phyloP scores from a whole-genome alignment of 345 rosid genomes.

The Fremontodendron californicum region DNA sequence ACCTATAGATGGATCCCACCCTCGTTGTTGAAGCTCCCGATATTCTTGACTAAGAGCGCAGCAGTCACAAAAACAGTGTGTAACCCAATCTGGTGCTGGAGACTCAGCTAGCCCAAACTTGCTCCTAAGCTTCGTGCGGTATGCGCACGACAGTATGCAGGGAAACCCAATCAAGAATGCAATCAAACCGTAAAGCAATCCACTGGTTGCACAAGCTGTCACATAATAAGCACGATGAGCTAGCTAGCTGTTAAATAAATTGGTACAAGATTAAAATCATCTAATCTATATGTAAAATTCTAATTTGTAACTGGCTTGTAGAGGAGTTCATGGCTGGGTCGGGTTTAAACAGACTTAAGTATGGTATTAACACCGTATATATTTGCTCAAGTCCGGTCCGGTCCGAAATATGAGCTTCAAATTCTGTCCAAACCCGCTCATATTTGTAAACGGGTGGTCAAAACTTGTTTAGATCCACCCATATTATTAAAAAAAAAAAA shows the following conservation, averaged over 20 bases:
- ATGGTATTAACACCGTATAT: too few species aligned
- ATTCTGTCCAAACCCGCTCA: too few species aligned
- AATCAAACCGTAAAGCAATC: slow-evolving; percentile 42
- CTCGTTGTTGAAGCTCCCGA: slow-evolving; percentile 58
- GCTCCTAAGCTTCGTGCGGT: slow-evolving; percentile 51
- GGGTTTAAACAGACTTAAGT: too few species aligned
- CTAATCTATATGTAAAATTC: too few species aligned
- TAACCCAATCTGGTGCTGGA: slow-evolving; percentile 58
- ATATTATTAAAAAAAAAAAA: too few species aligned
- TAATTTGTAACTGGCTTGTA: too few species aligned
- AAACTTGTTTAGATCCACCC: too few species aligned
- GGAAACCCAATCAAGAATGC: slow-evolving; percentile 35
- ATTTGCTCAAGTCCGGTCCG: too few species aligned
- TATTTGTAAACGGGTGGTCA: too few species aligned
- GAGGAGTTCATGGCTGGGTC: too few species aligned
- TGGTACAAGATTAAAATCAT: neutral
- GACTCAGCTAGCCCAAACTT: slow-evolving; percentile 51
- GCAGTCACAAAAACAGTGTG: slow-evolving; percentile 50
- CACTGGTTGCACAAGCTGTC: slow-evolving; percentile 52
- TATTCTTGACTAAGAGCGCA: slow-evolving; percentile 80
- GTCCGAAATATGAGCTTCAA: too few species aligned
- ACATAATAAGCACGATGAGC: neutral
- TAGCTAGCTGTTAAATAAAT: neutral
- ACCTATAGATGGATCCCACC: slow-evolving; percentile 64
- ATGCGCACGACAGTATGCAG: slow-evolving; percentile 56